Conservation (phyloP, 192 early-diverging fungal genomes). For the Entomortierella beljakovae region DNA sequence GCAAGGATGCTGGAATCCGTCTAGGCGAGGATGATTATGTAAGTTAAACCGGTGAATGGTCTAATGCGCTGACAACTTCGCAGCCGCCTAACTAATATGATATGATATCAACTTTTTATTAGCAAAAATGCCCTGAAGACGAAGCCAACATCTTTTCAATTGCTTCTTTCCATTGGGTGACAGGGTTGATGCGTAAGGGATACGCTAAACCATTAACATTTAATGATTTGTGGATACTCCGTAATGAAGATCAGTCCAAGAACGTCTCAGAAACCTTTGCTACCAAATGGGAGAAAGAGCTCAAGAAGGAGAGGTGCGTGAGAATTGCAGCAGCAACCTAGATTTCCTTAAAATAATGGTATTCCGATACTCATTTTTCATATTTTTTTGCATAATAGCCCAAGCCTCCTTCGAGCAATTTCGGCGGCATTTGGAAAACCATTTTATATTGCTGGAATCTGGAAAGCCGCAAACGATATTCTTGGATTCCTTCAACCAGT, state of each 20-base stretch:
- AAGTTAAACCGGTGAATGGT: slow-evolving; percentile 2
- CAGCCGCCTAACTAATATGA: no score
- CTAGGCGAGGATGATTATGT: slow-evolving; percentile 39
- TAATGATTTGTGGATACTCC: slow-evolving; percentile 80
- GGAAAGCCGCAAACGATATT: slow-evolving; percentile 84
- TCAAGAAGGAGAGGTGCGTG: slow-evolving; percentile 61
- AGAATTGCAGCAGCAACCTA: no score
- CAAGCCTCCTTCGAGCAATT: slow-evolving; percentile 79
- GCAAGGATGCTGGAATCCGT: slow-evolving; percentile 41
- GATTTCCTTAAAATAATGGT: no score
- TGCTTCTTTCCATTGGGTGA: slow-evolving; percentile 93
- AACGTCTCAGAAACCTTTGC: slow-evolving; percentile 74
- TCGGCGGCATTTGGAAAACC: slow-evolving; percentile 68
- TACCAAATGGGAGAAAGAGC: slow-evolving; percentile 76
- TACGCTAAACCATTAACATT: slow-evolving; percentile 76
- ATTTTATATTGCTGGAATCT: slow-evolving; percentile 79
- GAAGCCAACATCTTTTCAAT: slow-evolving; percentile 86
- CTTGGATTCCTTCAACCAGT: slow-evolving; percentile 83
- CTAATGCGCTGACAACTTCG: no score
- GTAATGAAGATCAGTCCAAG: slow-evolving; percentile 66
- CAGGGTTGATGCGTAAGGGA: slow-evolving; percentile 84
- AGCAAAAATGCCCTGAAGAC: slow-evolving; percentile 76
- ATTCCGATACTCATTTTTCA: background rate
- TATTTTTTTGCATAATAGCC: slow-evolving; percentile 43
- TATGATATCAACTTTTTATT: background rate